These are phyloP conservation scores for Ceratocystis cacaofunesta DNA, from an alignment of 2,329 filamentous ascomycete genomes.

Conservation along the genomic window DNA sequence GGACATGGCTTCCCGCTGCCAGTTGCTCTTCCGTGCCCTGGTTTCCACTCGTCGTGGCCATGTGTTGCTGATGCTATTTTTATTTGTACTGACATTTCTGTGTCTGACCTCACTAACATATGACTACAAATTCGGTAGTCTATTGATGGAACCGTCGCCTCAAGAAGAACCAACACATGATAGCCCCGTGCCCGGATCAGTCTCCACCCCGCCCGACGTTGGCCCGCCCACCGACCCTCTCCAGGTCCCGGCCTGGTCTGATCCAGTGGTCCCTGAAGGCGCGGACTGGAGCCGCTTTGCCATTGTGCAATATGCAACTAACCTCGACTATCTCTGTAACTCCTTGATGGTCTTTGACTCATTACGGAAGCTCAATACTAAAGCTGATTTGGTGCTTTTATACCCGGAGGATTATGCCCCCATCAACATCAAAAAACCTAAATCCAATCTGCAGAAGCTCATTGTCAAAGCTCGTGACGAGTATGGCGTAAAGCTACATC, in stretches of 20 bases:
- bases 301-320: conserved; percentile 25
- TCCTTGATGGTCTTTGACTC: conserved; percentile 36
- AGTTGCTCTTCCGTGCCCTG: neutral
- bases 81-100: neutral
- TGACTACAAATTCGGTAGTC: neutral
- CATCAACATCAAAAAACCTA: conserved; percentile 22
- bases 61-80: neutral
- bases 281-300: conserved; percentile 32
- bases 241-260: neutral
- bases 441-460: conserved; percentile 23
- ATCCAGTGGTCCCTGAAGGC: conserved; percentile 15
- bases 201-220: no score
- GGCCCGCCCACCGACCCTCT: neutral
- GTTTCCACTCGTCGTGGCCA: neutral
- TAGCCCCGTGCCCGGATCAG: neutral
- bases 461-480: conserved; percentile 30
- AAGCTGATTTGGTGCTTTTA: conserved; percentile 32
- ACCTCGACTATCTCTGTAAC: conserved; percentile 28
- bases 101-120: neutral
- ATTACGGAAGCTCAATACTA: conserved; percentile 28
- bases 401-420: conserved; percentile 28
- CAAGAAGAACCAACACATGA: neutral
- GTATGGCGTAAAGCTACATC: conserved; percentile 31
- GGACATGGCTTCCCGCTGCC: neutral
- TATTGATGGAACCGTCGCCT: neutral